phyloP scores from a whole-genome alignment of 495 filamentous ascomycete genomes.

The Neurospora africana region DNA sequence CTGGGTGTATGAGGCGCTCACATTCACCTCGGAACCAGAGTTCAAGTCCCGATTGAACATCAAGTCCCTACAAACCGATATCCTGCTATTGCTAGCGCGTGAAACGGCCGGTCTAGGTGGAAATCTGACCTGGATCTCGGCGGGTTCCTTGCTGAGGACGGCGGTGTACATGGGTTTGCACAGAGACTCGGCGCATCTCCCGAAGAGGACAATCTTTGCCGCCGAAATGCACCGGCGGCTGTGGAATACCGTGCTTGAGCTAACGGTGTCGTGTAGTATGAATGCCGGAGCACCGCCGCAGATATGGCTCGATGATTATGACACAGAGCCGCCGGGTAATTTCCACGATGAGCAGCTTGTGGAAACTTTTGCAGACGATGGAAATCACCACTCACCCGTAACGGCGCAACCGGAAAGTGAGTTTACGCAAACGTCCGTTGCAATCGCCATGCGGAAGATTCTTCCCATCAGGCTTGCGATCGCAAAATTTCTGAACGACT shows the following conservation, averaged over 20 bases:
- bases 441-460: constrained; percentile 35
- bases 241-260: constrained; percentile 53
- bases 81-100: constrained; percentile 14
- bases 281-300: constrained; percentile 44
- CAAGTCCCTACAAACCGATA: constrained; percentile 7
- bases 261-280: constrained; percentile 42
- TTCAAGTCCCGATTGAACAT: constrained; percentile 12
- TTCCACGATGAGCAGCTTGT: constrained; percentile 33
- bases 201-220: constrained; percentile 23
- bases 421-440: constrained; percentile 35
- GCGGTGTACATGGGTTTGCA: constrained; percentile 22
- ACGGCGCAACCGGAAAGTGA: constrained; percentile 21
- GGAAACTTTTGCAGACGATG: not conserved
- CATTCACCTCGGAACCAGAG: constrained; percentile 13
- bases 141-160: constrained; percentile 10
- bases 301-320: constrained; percentile 32
- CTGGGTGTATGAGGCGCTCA: constrained; percentile 20
- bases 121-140: constrained; percentile 10
- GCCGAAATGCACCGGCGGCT: constrained; percentile 51
- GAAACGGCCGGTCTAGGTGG: constrained; percentile 10
- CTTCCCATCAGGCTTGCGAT: constrained; percentile 39
- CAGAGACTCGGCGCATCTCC: constrained; percentile 11
- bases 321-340: constrained; percentile 40
- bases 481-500: constrained; percentile 35
- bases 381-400: not conserved